These are phyloP conservation scores for Hymenoscyphus scutula DNA, from an alignment of 2,329 filamentous ascomycete genomes.

Conservation along the genomic window DNA sequence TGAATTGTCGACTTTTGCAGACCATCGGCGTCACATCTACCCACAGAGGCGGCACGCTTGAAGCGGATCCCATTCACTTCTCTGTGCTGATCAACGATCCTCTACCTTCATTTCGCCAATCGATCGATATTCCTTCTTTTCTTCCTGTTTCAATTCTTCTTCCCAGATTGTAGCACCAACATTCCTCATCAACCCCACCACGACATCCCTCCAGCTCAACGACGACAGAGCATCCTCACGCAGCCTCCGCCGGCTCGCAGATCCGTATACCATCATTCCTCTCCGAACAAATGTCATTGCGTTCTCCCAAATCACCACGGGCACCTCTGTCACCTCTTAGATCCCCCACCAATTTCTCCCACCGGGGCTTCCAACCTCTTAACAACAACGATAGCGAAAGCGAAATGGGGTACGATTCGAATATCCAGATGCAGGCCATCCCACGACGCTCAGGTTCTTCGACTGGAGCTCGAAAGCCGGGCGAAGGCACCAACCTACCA, in stretches of 20 bases:
- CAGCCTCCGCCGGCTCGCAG: slow-evolving; percentile 2
- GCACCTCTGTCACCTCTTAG: slow-evolving; percentile 22
- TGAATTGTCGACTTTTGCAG: not conserved
- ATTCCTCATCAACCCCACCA: slow-evolving; percentile 5
- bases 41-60: slow-evolving; percentile 17
- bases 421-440: slow-evolving; percentile 56
- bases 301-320: slow-evolving; percentile 13
- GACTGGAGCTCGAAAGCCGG: slow-evolving; percentile 51
- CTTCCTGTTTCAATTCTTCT: slow-evolving; percentile 1
- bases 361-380: slow-evolving; percentile 32
- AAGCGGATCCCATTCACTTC: slow-evolving; percentile 15
- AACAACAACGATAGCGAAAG: slow-evolving; percentile 12
- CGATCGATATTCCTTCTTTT: slow-evolving; percentile 10
- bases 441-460: slow-evolving; percentile 47
- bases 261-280: not conserved
- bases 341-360: slow-evolving; percentile 26
- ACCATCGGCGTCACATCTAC: not conserved
- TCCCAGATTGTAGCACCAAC: slow-evolving; percentile 7
- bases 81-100: not conserved
- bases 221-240: not conserved
- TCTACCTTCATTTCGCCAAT: slow-evolving; percentile 8
- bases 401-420: slow-evolving; percentile 32
- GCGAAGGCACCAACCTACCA: slow-evolving; percentile 35
- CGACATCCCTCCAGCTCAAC: slow-evolving; percentile 2
- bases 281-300: slow-evolving; percentile 28